phyloP scores from a whole-genome alignment of 1,284 basidiomycete species.

The Rhodotorula sp. region DNA sequence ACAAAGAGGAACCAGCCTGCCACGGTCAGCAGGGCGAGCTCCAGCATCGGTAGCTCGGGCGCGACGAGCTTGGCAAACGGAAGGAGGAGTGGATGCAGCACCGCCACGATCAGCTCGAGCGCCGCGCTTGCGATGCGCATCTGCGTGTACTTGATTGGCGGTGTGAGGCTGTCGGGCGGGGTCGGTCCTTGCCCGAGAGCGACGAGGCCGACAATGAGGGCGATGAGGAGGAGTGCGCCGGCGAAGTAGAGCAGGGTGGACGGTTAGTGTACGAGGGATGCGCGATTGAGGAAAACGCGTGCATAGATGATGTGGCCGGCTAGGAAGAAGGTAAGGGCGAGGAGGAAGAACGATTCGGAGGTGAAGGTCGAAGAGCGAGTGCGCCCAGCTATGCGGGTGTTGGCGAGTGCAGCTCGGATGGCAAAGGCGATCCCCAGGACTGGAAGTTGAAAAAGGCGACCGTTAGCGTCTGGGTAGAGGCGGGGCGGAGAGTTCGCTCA shows the following conservation, averaged over 20 bases:
- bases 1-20: conserved; percentile 13
- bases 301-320: conserved; percentile 6
- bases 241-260: conserved; percentile 8
- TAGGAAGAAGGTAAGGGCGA: conserved; percentile 7
- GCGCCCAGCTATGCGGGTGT: background rate
- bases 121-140: conserved; percentile 13
- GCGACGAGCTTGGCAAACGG: conserved; percentile 15
- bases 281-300: conserved; percentile 5
- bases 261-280: conserved; percentile 7
- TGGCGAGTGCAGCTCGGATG: conserved; percentile 14
- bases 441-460: background rate
- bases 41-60: conserved; percentile 2
- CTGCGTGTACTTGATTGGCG: conserved; percentile 2
- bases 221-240: conserved; percentile 5
- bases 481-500: background rate
- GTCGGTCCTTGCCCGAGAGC: background rate
- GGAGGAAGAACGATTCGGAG: conserved; percentile 14
- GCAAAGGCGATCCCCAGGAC: conserved; percentile 18
- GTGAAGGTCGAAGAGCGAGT: background rate
- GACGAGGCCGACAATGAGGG: conserved; percentile 13
- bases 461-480: too few species aligned
- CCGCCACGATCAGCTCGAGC: background rate
- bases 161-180: background rate
- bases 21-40: conserved; percentile 10
- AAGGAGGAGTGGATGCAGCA: conserved; percentile 8